Conservation (phyloP, 2,329 filamentous ascomycete genomes). For the Aureobasidium sp. region DNA sequence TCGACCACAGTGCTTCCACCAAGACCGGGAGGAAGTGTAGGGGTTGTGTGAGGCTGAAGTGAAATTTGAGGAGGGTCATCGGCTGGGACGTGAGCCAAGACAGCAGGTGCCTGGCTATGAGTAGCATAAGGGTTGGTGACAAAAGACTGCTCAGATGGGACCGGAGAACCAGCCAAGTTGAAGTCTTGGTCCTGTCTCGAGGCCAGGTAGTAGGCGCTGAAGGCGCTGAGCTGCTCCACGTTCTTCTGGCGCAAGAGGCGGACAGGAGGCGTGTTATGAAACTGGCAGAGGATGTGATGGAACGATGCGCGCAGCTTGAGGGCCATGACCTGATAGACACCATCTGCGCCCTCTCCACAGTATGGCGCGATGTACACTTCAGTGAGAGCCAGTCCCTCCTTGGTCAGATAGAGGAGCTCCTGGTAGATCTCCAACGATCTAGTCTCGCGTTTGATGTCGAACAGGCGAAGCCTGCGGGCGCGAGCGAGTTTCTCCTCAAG, state of each 20-base stretch:
- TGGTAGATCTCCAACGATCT: constrained; percentile 76
- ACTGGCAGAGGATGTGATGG: constrained; percentile 93
- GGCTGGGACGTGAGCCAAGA: constrained; percentile 28
- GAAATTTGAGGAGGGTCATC: constrained; percentile 23
- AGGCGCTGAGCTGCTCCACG: background rate
- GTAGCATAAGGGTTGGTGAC: constrained; percentile 43
- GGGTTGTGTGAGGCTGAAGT: constrained; percentile 22
- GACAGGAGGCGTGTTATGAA: constrained; percentile 82
- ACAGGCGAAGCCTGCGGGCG: constrained; percentile 72
- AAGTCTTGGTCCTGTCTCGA: background rate
- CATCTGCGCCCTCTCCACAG: constrained; percentile 62
- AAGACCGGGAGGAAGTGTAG: constrained; percentile 38
- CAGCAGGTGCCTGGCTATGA: constrained; percentile 27
- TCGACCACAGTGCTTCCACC: constrained; percentile 22
- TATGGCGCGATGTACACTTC: constrained; percentile 76
- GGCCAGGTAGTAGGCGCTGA: background rate
- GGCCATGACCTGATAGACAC: constrained; percentile 78
- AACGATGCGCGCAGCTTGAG: constrained; percentile 91
- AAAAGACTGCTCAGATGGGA: constrained; percentile 31
- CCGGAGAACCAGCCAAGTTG: constrained; percentile 35
- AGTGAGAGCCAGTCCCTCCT: constrained; percentile 81
- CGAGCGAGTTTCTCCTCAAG: constrained; percentile 76
- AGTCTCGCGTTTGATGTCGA: constrained; percentile 72
- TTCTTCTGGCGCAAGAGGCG: constrained; percentile 42
- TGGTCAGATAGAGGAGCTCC: constrained; percentile 91